Evolutionary conservation across 2,329 filamentous ascomycete species (phyloP), one percentile per base, ranked within the genome.

Genomic region (Neonectria hederae): DNA sequence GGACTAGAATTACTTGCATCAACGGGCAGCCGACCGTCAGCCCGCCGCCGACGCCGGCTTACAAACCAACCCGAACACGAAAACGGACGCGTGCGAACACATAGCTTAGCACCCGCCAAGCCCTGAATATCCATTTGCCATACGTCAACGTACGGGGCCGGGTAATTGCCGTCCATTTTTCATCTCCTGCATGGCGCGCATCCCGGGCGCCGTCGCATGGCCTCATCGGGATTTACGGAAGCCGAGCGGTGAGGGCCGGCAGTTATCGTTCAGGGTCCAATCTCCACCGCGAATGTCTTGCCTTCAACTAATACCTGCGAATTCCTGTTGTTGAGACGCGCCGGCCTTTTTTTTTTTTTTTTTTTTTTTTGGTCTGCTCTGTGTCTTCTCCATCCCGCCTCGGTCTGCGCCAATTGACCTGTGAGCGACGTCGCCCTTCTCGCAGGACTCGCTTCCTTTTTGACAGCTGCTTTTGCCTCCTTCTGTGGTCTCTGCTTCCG

Each of bases 161-260:
- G 62, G 35, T 68, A 65, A 62, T 63, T 65, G 57, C 32, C 63
- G 55, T 54, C 61, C 56, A 61, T 54, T 35, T 63, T 54, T 62
- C 56, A 61, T 54, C 43, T 63, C 55, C 40, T 35, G 17, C 53
- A 19, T 54, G 14, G 14, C 28, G 13, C 14, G 32, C 32, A 46
- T 59, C 53, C 57, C 59, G 66, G 32, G 32, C 38, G 51, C 58
- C 38, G 38, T 56, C 40, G 54, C 54, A 65, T 69, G 63, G 65
- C 59, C 63, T 68, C 59, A 74, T 46, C 74, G 73, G 74, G 67
- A 67, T 52, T 61, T 60, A 43, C 54, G 65, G 54, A 28, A 60
- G 46, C 71, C 69, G 72, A 73, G 75, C 75, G 75, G 75, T 76
- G 70, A 68, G 61, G 5, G 9, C 19, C 45, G 74, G 74, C 75